Evolutionary conservation across 1,139 yeast species (phyloP), one percentile per base, ranked within the genome.

Genomic region (Scheffersomyces titani): DNA sequence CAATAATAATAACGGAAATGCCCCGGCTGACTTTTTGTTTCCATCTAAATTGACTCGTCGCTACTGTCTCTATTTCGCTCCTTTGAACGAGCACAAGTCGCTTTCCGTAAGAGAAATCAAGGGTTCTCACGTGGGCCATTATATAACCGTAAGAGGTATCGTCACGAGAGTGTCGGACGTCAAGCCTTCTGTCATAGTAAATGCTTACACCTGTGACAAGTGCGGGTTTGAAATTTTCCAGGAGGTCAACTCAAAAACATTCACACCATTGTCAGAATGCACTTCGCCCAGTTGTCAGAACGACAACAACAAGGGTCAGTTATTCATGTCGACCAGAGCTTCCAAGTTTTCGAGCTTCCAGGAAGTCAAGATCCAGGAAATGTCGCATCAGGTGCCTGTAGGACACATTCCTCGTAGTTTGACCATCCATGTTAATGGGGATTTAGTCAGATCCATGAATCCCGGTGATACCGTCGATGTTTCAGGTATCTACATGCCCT

Each of bases 201-300:
- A 90, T 65, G 99, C 99, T 0, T 96, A 94, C 70, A 91, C 98
- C 3, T 96, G 99, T 76, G 99, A 96, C 72, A 90, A 90, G 66
- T 96, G 99, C 80, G 99, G 99, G 51, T 89, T 85, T 71, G 99
- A 96, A 75, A 88, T 92, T 57, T 96, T 96, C 78, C 99, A 94
- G 76, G 98, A 94, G 72, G 97, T 96, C 63, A 89, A 86, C 64
- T 78, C 94, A 45, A 87, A 88, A 68, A 87, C 92, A 48, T 96
- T 92, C 73, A 87, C 90, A 49, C 99, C 99, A 11, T 78, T 93
- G 57, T 70, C 81, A 2, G 97, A 92, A 68, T 96, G 99, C 77
- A 87, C 91, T 2, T 90, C 98, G 1, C 83, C 84, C 21, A 87
- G 87, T 63, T 96, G 99, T 78, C 72, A 77, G 56, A 85, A 85